These are phyloP conservation scores for Parastagonospora nodorum DNA, from an alignment of 2,329 filamentous ascomycete species.

Conservation along the genomic window DNA sequence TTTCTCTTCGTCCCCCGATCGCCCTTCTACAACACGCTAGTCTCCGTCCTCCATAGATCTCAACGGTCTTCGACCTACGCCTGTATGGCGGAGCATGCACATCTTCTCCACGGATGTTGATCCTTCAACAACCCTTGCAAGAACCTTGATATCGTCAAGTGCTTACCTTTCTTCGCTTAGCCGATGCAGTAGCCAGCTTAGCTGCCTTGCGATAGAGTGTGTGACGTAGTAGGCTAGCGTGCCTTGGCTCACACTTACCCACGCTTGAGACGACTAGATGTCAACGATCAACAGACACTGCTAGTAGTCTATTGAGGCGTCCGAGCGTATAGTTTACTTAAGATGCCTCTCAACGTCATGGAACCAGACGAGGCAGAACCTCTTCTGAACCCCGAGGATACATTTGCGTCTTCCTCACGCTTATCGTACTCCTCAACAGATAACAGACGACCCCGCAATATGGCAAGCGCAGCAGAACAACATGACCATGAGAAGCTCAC, in stretches of 20 bases:
- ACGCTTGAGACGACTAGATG: neutral
- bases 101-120: neutral
- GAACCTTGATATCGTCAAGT: neutral
- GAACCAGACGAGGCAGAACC: conserved; percentile 1
- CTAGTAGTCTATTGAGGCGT: neutral
- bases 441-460: neutral
- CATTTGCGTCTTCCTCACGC: conserved; percentile 4
- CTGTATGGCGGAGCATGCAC: neutral
- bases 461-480: neutral
- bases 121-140: neutral
- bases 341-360: neutral
- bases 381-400: neutral
- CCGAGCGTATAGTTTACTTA: neutral
- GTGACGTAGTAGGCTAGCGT: conserved; percentile 5
- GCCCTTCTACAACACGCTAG: neutral
- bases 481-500: conserved; percentile 1
- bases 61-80: neutral
- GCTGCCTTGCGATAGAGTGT: neutral
- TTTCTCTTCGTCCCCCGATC: neutral
- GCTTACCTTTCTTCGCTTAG: conserved; percentile 1
- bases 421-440: neutral
- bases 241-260: neutral
- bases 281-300: neutral
- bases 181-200: neutral
- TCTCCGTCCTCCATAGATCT: neutral